Conservation (phyloP, 2,329 filamentous ascomycete genomes). For the Alternaria sp. region DNA sequence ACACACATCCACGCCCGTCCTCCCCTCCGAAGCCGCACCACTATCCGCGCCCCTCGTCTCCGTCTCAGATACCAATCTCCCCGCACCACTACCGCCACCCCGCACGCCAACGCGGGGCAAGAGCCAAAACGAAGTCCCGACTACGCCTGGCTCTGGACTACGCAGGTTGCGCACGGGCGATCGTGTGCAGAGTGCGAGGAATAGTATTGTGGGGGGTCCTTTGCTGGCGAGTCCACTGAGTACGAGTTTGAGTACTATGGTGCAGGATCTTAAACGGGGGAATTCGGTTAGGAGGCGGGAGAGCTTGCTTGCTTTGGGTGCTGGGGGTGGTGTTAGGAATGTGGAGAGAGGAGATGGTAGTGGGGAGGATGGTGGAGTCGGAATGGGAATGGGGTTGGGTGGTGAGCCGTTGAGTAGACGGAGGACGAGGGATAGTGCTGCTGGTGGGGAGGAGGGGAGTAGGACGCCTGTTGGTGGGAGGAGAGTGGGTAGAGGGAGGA, state of each 20-base stretch:
- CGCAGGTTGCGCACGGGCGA: constrained; percentile 44
- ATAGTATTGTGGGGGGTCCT: constrained; percentile 61
- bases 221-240: constrained; percentile 69
- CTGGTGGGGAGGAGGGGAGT: background rate
- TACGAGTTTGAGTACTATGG: constrained; percentile 67
- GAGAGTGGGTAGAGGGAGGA: constrained; percentile 24
- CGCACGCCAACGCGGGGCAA: constrained; percentile 20
- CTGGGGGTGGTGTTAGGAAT: constrained; percentile 5
- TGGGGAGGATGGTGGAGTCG: background rate
- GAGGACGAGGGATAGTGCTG: constrained; percentile 23
- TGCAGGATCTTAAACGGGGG: constrained; percentile 70
- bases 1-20: constrained; percentile 41
- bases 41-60: constrained; percentile 19
- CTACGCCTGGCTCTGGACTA: constrained; percentile 29
- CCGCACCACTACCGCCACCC: constrained; percentile 8
- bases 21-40: constrained; percentile 39
- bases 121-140: constrained; percentile 23
- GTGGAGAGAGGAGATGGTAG: constrained; percentile 10
- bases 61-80: constrained; percentile 28
- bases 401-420: constrained; percentile 37
- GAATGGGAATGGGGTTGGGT: constrained; percentile 5
- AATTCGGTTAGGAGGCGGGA: constrained; percentile 41
- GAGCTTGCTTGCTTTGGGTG: constrained; percentile 18
- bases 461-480: background rate
- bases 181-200: constrained; percentile 47